phyloP scores from a whole-genome alignment of 257 asterid genomes.

The Leonotis leonurus region DNA sequence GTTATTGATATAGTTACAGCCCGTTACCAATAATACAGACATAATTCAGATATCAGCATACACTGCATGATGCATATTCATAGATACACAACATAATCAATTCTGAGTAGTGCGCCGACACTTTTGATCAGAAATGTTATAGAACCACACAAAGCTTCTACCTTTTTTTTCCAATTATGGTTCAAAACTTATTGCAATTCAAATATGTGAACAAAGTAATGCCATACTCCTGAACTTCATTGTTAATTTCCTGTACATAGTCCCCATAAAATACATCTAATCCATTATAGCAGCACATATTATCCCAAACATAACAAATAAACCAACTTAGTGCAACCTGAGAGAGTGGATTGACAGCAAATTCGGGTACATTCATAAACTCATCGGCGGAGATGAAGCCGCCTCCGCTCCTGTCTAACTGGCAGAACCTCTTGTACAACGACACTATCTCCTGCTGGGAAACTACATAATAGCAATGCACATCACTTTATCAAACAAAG shows the following conservation, averaged over 20 bases:
- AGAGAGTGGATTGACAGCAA: conserved; percentile 55
- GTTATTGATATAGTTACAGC: neutral
- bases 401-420: conserved; percentile 43
- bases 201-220: neutral
- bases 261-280: neutral
- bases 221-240: neutral
- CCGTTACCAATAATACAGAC: neutral
- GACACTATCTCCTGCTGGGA: conserved; percentile 61
- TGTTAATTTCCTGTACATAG: neutral
- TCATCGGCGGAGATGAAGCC: conserved; percentile 52
- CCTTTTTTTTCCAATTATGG: neutral
- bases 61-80: neutral
- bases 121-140: neutral
- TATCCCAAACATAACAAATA: neutral
- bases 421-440: conserved; percentile 51
- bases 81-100: neutral
- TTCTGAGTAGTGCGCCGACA: neutral
- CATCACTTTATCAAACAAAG: neutral
- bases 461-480: conserved; percentile 23
- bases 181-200: neutral
- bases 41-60: neutral
- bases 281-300: neutral
- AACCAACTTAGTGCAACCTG: conserved; percentile 24
- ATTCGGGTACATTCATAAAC: conserved; percentile 55
- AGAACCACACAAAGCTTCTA: neutral